Base-by-base conservation (phyloP, 2,329 filamentous ascomycete genomes). In the Nemania sp. region DNA sequence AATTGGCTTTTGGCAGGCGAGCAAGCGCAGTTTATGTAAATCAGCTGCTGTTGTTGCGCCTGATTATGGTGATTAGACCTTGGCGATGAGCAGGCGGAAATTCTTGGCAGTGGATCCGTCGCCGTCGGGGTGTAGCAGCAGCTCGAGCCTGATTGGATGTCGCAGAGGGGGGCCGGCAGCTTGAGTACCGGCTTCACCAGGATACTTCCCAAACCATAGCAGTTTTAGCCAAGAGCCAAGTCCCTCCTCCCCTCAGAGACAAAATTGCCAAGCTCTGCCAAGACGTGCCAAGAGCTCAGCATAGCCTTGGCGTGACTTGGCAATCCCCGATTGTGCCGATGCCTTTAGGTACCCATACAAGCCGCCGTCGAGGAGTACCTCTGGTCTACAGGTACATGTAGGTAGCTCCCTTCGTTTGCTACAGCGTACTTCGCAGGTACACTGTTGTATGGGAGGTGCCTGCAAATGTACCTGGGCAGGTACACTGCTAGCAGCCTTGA, bases 1-100 rank as follows among this genome's bases (percentile, higher is more conserved):
- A 60, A 51, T 43, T 54, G 53, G 54, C 37, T 51, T 56, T 45
- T 48, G 57, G 56, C 66, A 66, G 65, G 68, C 67, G 69, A 68
- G 52, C 63, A 60, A 48, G 69, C 53, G 60, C 55, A 61, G 69
- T 71, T 71, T 71, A 72, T 72, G 69, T 72, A 71, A 71, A 71
- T 68, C 58, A 61, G 65, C 65, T 60, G 69, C 63, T 57, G 62
- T 68, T 62, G 52, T 59, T 65, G 60, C 69, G 70, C 67, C 69
- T 71, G 69, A 69, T 67, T 71, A 68, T 70, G 70, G 68, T 60
- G 59, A 65, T 69, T 71, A 66, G 67, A 68, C 63, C 70, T 71
- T 70, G 67, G 66, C 68, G 65, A 68, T 72, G 66, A 63, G 65
- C 64, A 72, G 67, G 71, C 71, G 71, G 71, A 72, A 72, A 71